Percentiles rank a stretch among this genome's conserved stretches.
Conservation (phyloP, 768 basidiomycete species). For the Omphalotus guepiniiformis region DNA sequence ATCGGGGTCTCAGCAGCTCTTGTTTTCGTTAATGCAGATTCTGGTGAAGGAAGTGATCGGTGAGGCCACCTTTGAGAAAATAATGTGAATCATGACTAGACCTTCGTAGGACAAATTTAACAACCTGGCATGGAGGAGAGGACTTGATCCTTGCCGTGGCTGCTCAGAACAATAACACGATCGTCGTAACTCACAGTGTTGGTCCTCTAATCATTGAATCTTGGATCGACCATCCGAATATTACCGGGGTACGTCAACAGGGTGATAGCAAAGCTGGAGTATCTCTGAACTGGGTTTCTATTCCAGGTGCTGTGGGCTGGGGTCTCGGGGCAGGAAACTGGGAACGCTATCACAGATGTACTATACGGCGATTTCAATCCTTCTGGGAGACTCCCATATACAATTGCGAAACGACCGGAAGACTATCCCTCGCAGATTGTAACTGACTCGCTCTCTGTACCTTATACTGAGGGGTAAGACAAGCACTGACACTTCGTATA, state of each 20-base stretch:
- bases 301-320: constrained; percentile 61
- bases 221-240: constrained; percentile 71
- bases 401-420: constrained; percentile 54
- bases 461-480: constrained; percentile 53
- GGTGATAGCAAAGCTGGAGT: constrained; percentile 25
- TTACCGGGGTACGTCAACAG: constrained; percentile 58
- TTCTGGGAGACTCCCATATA: constrained; percentile 66
- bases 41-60: constrained; percentile 81
- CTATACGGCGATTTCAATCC: constrained; percentile 69
- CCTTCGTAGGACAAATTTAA: constrained; percentile 51
- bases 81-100: no score
- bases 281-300: neutral
- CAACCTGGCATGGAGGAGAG: constrained; percentile 72
- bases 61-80: constrained; percentile 19
- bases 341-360: constrained; percentile 65
- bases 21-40: constrained; percentile 80
- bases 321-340: constrained; percentile 60
- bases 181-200: constrained; percentile 64
- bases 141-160: constrained; percentile 66
- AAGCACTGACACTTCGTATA: no score
- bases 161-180: constrained; percentile 63
- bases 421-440: constrained; percentile 51
- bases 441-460: constrained; percentile 43
- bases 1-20: constrained; percentile 57
- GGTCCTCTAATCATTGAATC: constrained; percentile 57